Conservation (phyloP, 441 rosid genomes). For the Pelargonium cotyledonis region DNA sequence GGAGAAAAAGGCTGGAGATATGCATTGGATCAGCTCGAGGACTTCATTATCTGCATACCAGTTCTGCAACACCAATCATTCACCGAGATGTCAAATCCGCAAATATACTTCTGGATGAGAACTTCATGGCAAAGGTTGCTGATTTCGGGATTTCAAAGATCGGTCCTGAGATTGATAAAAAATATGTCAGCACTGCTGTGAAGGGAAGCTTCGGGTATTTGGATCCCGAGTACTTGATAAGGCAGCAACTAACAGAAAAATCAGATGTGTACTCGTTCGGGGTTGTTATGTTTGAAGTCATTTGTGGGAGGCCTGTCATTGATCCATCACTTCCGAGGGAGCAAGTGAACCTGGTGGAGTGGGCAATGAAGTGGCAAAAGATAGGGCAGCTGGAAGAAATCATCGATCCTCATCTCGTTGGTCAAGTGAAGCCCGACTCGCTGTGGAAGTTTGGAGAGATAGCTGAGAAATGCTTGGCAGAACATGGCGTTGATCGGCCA, state of each 20-base stretch:
- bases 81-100: slow-evolving; percentile 26
- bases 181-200: slow-evolving; percentile 23
- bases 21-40: slow-evolving; percentile 27
- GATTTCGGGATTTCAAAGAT: slow-evolving; percentile 25
- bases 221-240: slow-evolving; percentile 91
- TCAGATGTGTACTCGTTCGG: slow-evolving; percentile 25
- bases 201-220: slow-evolving; percentile 81
- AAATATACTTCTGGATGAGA: slow-evolving; percentile 22
- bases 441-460: background rate
- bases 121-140: slow-evolving; percentile 20
- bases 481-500: background rate
- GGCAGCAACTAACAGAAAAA: slow-evolving; percentile 91
- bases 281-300: slow-evolving; percentile 20
- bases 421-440: too few relatives aligned
- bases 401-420: too few relatives aligned
- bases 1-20: slow-evolving; percentile 23
- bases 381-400: too few relatives aligned
- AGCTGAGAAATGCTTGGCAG: background rate
- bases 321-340: too few relatives aligned
- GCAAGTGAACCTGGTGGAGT: too few relatives aligned
- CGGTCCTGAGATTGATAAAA: slow-evolving; percentile 20
- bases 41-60: slow-evolving; percentile 27
- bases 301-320: slow-evolving; percentile 14
- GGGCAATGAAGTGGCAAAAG: too few relatives aligned
- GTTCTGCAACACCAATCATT: slow-evolving; percentile 18